Evolutionary conservation across 164 flowering plant species (phyloP), one percentile per base, ranked within the genome.

Genomic region (Liriodendron chinense): DNA sequence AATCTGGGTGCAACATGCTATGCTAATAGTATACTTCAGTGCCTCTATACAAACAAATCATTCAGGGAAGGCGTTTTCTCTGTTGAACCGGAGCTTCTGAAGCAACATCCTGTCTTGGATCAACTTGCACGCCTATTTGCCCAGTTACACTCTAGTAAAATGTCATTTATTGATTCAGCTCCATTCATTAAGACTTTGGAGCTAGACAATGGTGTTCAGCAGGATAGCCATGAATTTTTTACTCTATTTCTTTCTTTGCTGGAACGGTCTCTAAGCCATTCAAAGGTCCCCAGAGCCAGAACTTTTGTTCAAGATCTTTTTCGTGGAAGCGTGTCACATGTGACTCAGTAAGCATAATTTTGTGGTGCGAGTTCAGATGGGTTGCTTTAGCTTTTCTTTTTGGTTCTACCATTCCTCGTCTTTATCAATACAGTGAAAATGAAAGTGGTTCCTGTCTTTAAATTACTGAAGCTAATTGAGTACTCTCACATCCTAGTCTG

Each of bases 1-100:
- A 96, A 96, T 81, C 82, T 96, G 53, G 99, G 99, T 59, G 98
- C 99, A 2, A 96, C 99, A 2, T 96, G 99, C 86, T 96, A 96
- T 85, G 98, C 96, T 47, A 96, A 96, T 78, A 96, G 99, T 84
- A 92, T 96, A 70, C 92, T 96, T 70, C 99, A 96, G 68, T 96
- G 89, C 71, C 84, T 94, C 28, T 96, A 90, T 79, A 96, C 92
- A 98, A 92, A 91, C 73, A 84, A 83, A 70, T 78, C 90, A 9
- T 94, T 96, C 78, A 85, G 98, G 49, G 83, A 83, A 50, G 98
- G 97, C 67, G 77, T 96, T 78, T 94, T 92, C 79, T 87, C 89
- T 57, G 86, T 90, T 83, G 98, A 96, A 71, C 86, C 86, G 0
- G 92, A 89, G 69, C 83, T 94, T 75, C 76, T 96, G 82, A 83